Evolutionary conservation across 1,284 basidiomycete genomes (phyloP).

Genomic region (Grifola frondosa): DNA sequence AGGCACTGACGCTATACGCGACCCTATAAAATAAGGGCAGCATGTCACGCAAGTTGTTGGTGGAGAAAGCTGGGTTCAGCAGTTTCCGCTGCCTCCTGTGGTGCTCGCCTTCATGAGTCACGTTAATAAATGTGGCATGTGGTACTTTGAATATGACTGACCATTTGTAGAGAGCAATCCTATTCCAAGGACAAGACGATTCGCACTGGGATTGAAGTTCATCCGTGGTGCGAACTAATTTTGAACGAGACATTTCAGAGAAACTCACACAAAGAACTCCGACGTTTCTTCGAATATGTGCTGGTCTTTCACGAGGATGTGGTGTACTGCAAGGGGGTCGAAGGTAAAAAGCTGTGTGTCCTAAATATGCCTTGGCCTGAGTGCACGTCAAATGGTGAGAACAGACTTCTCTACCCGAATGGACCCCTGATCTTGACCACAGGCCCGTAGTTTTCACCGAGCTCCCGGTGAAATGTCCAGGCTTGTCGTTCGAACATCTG

Average conservation of each 20-base stretch:
- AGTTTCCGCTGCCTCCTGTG: slow-evolving; percentile 30
- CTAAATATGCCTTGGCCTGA: slow-evolving; percentile 1
- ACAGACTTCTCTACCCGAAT: slow-evolving; percentile 6
- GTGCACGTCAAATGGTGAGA: neutral
- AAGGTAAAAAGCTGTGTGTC: slow-evolving; percentile 13
- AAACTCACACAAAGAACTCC: slow-evolving; percentile 14
- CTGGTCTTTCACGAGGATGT: slow-evolving; percentile 15
- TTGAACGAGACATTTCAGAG: neutral
- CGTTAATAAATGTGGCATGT: no score
- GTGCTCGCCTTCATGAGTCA: slow-evolving; percentile 18
- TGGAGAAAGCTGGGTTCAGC: slow-evolving; percentile 32
- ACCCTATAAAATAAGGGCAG: slow-evolving; percentile 30
- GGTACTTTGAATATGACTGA: no score
- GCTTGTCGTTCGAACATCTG: slow-evolving; percentile 18
- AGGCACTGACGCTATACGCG: slow-evolving; percentile 20
- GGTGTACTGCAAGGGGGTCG: slow-evolving; percentile 16
- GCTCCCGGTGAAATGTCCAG: slow-evolving; percentile 18
- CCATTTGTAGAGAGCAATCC: no score
- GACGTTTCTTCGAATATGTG: slow-evolving; percentile 18
- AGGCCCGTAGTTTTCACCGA: slow-evolving; percentile 11
- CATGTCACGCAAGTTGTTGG: slow-evolving; percentile 27
- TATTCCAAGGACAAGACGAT: slow-evolving; percentile 16
- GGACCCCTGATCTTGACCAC: slow-evolving; percentile 19
- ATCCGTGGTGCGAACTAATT: neutral
- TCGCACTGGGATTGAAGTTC: slow-evolving; percentile 9